Conservation (phyloP, 495 filamentous ascomycete genomes). For the Pyronema domesticum region DNA sequence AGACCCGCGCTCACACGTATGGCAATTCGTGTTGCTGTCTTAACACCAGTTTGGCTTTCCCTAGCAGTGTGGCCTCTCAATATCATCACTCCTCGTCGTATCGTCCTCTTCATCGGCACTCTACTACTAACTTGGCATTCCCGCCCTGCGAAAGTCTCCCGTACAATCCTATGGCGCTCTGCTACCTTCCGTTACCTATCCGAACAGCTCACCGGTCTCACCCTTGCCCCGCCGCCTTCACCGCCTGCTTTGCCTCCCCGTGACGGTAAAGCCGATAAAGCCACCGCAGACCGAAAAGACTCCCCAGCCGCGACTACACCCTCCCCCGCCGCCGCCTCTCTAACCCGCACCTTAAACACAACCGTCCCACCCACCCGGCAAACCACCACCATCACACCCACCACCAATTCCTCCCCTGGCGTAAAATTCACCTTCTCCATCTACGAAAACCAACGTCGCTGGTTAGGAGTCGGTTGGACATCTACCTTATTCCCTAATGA, state of each 20-base stretch:
- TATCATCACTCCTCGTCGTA: constrained; percentile 72
- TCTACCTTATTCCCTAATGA: constrained; percentile 77
- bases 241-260: constrained; percentile 20
- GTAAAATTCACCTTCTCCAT: constrained; percentile 91
- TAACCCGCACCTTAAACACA: constrained; percentile 6
- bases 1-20: constrained; percentile 76
- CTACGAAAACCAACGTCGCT: constrained; percentile 91
- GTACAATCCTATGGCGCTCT: constrained; percentile 84
- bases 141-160: constrained; percentile 63
- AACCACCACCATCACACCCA: constrained; percentile 3
- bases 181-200: constrained; percentile 46
- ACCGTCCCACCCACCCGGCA: constrained; percentile 4
- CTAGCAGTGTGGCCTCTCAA: constrained; percentile 65
- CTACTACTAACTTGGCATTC: constrained; percentile 80
- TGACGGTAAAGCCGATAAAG: not conserved
- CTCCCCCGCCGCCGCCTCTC: constrained; percentile 7
- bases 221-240: constrained; percentile 35
- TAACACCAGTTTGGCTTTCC: constrained; percentile 73
- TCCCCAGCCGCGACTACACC: not conserved
- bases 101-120: constrained; percentile 64
- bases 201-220: constrained; percentile 58
- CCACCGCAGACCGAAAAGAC: constrained; percentile 8
- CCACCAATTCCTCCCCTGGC: constrained; percentile 36
- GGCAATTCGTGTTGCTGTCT: constrained; percentile 70
- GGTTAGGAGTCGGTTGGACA: constrained; percentile 92